Base-by-base conservation (phyloP, 2,329 filamentous ascomycete species). In the Aspergillus clavatus region DNA sequence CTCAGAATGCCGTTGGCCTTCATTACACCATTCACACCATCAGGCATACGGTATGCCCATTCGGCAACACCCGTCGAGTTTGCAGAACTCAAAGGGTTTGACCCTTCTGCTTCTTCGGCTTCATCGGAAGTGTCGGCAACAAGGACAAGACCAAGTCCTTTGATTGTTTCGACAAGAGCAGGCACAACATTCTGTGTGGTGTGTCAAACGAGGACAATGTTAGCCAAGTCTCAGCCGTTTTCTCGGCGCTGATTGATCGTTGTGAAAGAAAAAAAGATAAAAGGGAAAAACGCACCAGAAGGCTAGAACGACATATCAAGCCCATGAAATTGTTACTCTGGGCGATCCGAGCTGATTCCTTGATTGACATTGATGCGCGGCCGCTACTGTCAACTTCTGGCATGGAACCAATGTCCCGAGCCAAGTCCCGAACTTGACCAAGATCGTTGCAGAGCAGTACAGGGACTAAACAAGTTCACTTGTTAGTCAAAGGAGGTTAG, bases 241-340 rank as follows among this genome's bases (percentile, higher is more conserved):
- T 12, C 26, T 38, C 10, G 16, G 31, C 18, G 16, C 8, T 16
- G 19, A n/a, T 35, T 5, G 16, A 3, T 5, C 11, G 5, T 16
- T n/a, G n/a, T 12, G 38, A 11, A 10, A 3, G 14, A 26, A 8
- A 24, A 36, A n/a, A 3, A 22, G 16, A 23, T 6, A 11, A 38
- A 21, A 21, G 21, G 39, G 35, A 42, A 36, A 14, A 21, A 77
- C 84, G 61, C 77, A 94, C 89, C 73, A 98, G 69, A 52, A 98
- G 75, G 55, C 86, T 81, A 24, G 88, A 91, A 56, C 84, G 89
- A 70, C 90, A 96, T 48, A 97, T 87, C 60, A 98, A 67, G 3
- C 93, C 93, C 93, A 98, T 98, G 55, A 98, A 88, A 65, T 98
- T 98, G 66, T 98, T 98, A 63, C 84, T 87, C 68, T 94, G 87